Percentiles rank a stretch among this genome's conserved stretches.
These are phyloP conservation scores for Hypoxylon sp. DNA, from an alignment of 2,329 filamentous ascomycete species.

Conservation along the genomic window DNA sequence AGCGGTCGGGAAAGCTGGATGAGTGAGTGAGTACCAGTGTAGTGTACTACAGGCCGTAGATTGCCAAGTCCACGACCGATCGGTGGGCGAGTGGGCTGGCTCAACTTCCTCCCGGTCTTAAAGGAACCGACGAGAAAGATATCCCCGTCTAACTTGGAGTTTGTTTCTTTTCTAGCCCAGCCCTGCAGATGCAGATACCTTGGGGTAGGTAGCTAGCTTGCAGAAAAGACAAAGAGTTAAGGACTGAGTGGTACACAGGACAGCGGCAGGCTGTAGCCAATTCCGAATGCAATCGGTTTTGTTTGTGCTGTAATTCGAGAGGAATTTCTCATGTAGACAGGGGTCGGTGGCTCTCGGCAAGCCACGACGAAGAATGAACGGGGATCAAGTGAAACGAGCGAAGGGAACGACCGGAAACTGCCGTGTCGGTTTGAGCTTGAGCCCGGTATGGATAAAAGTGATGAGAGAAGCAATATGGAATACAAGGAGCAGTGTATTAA, in stretches of 20 bases:
- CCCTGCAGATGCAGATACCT: constrained; percentile 6
- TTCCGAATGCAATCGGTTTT: constrained; percentile 40
- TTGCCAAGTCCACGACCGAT: constrained; percentile 43
- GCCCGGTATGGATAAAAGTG: constrained; percentile 10
- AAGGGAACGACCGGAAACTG: constrained; percentile 41
- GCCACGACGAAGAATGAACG: constrained; percentile 38
- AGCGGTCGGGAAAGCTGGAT: constrained; percentile 38
- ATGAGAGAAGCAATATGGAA: constrained; percentile 23
- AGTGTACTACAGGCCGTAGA: constrained; percentile 36
- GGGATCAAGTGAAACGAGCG: constrained; percentile 38
- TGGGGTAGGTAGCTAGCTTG: constrained; percentile 12
- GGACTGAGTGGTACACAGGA: constrained; percentile 21
- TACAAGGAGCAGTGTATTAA: constrained; percentile 15
- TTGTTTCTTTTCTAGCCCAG: constrained; percentile 21
- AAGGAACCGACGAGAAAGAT: constrained; percentile 7
- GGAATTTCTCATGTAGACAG: constrained; percentile 21
- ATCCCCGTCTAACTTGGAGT: not conserved
- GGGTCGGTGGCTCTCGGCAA: constrained; percentile 24
- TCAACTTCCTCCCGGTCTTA: constrained; percentile 10
- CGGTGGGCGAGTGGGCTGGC: constrained; percentile 28
- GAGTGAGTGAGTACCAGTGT: constrained; percentile 32
- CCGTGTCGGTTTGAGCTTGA: constrained; percentile 17
- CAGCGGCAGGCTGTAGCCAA: constrained; percentile 16
- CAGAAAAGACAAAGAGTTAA: constrained; percentile 32
- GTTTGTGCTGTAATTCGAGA: constrained; percentile 30